Conservation (phyloP, 352 stramenopile genomes). For the Phytophthora quininea region DNA sequence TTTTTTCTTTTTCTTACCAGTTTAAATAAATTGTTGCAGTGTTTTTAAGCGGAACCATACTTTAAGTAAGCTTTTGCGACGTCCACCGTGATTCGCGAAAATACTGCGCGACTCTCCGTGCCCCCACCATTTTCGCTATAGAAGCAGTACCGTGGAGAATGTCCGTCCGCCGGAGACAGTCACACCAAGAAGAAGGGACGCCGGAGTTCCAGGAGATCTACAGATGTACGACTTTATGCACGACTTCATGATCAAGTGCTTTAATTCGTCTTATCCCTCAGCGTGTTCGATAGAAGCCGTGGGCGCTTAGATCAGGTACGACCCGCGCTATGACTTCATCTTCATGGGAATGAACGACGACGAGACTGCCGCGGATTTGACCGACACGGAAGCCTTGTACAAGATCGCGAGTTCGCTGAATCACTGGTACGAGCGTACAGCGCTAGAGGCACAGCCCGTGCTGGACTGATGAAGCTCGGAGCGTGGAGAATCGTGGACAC, state of each 20-base stretch:
- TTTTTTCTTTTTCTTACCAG: background rate
- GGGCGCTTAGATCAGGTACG: too few relatives aligned
- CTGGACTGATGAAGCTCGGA: constrained; percentile 53
- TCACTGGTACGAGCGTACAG: constrained; percentile 65
- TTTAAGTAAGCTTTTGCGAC: background rate
- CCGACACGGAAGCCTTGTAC: too few relatives aligned
- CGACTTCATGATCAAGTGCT: too few relatives aligned
- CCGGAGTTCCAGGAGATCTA: too few relatives aligned
- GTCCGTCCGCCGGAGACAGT: too few relatives aligned
- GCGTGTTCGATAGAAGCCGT: too few relatives aligned
- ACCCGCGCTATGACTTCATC: too few relatives aligned
- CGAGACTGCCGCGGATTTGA: too few relatives aligned
- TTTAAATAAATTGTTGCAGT: background rate
- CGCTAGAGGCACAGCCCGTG: constrained; percentile 61
- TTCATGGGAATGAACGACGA: too few relatives aligned
- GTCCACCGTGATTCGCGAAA: background rate
- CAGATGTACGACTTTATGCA: too few relatives aligned
- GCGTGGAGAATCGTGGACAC: constrained; percentile 81
- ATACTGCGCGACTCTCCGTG: background rate
- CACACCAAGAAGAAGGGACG: too few relatives aligned
- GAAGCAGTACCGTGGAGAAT: background rate
- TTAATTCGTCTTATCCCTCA: too few relatives aligned
- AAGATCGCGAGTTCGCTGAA: constrained; percentile 41
- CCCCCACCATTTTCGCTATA: background rate
- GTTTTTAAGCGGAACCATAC: background rate